Evolutionary conservation across 2,329 filamentous ascomycete genomes (phyloP).

Genomic region (Phaeomoniella chlamydospora): DNA sequence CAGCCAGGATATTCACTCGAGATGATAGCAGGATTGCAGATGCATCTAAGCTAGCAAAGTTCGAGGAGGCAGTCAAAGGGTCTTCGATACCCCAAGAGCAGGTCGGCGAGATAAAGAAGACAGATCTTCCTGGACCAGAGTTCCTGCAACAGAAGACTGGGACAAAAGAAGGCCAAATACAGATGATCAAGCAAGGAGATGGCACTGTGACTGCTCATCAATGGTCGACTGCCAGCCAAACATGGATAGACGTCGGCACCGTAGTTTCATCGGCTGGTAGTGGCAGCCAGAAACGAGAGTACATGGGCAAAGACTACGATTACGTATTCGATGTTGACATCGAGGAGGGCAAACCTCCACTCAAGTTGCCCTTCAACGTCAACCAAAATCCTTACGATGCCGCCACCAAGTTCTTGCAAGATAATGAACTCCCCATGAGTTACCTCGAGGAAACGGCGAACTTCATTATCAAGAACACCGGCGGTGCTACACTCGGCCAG

Average conservation of each 20-base stretch:
- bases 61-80: conserved; percentile 67
- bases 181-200: conserved; percentile 74
- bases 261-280: conserved; percentile 83
- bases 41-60: conserved; percentile 51
- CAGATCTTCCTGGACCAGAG: conserved; percentile 75
- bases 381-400: conserved; percentile 86
- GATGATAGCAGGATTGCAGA: conserved; percentile 55
- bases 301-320: conserved; percentile 80
- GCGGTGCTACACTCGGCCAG: conserved; percentile 66
- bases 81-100: conserved; percentile 84
- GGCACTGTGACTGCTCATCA: conserved; percentile 75
- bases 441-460: conserved; percentile 88
- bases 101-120: conserved; percentile 73
- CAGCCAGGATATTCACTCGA: conserved; percentile 73
- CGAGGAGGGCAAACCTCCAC: conserved; percentile 78
- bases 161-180: conserved; percentile 91
- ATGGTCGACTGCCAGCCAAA: conserved; percentile 58
- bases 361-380: conserved; percentile 89
- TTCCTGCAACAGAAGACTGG: conserved; percentile 71
- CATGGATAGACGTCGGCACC: conserved; percentile 85
- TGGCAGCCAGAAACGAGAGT: conserved; percentile 60
- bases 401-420: conserved; percentile 76
- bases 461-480: conserved; percentile 81
- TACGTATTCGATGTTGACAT: conserved; percentile 96
- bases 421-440: conserved; percentile 73